Percentiles rank a stretch among this genome's conserved stretches.
phyloP scores from a whole-genome alignment of 805 yeast genomes.

The Schwanniomyces vanrijiae region DNA sequence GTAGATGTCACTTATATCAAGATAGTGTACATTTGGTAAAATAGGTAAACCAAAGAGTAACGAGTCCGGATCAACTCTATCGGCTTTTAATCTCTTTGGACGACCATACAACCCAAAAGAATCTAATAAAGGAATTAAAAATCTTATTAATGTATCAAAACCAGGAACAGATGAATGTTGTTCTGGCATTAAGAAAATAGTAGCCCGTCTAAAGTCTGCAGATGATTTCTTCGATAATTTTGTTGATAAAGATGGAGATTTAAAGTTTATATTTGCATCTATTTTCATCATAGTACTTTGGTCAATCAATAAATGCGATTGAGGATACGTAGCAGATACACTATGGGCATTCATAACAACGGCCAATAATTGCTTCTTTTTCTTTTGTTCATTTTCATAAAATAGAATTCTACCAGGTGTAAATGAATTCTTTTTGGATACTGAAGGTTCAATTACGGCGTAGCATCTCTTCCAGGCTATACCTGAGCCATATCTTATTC shows the following conservation, averaged over 20 bases:
- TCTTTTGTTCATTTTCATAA: slow-evolving; percentile 78
- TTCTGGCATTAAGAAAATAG: slow-evolving; percentile 44
- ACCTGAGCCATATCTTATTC: slow-evolving; percentile 93
- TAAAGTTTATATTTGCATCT: slow-evolving; percentile 74
- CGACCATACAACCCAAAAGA: slow-evolving; percentile 47
- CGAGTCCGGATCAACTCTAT: slow-evolving; percentile 39
- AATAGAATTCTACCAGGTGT: slow-evolving; percentile 71
- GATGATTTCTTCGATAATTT: slow-evolving; percentile 31
- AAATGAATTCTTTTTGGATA: slow-evolving; percentile 45
- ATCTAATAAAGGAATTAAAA: slow-evolving; percentile 40
- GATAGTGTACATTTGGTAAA: slow-evolving; percentile 44
- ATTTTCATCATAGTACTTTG: slow-evolving; percentile 84
- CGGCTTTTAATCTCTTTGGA: slow-evolving; percentile 43
- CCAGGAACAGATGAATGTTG: slow-evolving; percentile 48
- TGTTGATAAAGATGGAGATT: slow-evolving; percentile 35
- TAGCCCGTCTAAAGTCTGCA: slow-evolving; percentile 41
- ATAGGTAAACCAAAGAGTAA: slow-evolving; percentile 46
- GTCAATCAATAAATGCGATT: slow-evolving; percentile 76
- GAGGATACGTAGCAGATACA: slow-evolving; percentile 91
- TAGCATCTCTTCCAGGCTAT: slow-evolving; percentile 97
- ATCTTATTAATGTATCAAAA: slow-evolving; percentile 47
- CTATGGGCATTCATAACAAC: slow-evolving; percentile 67
- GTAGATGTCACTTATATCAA: slow-evolving; percentile 31
- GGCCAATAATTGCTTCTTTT: slow-evolving; percentile 74
- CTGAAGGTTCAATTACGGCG: slow-evolving; percentile 80